Evolutionary conservation across 306 rosid species (phyloP).

Genomic region (Pyrus betulifolia): DNA sequence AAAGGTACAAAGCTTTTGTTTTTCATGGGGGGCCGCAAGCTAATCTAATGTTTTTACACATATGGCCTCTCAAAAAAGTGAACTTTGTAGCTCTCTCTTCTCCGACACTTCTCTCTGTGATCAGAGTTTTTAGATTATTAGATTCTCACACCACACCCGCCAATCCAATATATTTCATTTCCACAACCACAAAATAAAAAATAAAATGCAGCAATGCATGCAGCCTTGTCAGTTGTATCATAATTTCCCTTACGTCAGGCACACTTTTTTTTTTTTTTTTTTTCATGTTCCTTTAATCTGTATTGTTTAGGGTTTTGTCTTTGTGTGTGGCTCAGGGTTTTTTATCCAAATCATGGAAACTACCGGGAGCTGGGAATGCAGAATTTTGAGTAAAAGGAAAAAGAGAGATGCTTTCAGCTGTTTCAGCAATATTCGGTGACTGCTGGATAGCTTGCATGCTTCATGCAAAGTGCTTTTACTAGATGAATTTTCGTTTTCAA

Average conservation of each 20-base stretch:
- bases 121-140: conserved; percentile 15
- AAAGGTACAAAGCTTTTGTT: conserved; percentile 6
- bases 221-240: neutral
- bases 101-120: neutral
- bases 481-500: conserved; percentile 6
- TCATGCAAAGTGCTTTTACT: neutral
- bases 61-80: neutral
- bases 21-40: conserved; percentile 19
- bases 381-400: neutral
- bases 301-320: neutral
- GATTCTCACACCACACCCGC: conserved; percentile 15
- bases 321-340: too few relatives aligned
- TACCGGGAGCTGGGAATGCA: neutral
- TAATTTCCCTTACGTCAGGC: neutral
- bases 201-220: neutral
- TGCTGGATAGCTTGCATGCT: neutral
- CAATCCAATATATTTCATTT: neutral
- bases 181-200: neutral
- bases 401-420: conserved; percentile 3
- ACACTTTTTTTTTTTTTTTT: neutral
- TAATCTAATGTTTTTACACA: conserved; percentile 5
- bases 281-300: neutral
- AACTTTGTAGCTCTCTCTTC: neutral
- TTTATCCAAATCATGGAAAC: neutral
- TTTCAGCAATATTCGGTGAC: conserved; percentile 1